These are phyloP conservation scores for Lecanicillium sp. DNA, from an alignment of 2,329 filamentous ascomycete genomes.

Conservation along the genomic window DNA sequence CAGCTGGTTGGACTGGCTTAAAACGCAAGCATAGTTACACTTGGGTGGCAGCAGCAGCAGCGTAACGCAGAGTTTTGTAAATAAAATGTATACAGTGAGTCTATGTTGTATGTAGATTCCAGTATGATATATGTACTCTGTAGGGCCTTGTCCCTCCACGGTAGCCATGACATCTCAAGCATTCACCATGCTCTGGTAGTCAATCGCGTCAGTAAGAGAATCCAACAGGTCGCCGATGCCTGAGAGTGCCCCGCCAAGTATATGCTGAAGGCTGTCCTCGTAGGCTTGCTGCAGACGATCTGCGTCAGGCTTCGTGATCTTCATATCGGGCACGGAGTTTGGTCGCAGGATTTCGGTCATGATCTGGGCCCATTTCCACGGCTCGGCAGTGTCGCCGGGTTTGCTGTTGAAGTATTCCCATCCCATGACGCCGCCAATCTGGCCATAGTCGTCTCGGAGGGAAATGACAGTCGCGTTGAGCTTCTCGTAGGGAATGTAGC, in stretches of 20 bases:
- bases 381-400: constrained; percentile 48
- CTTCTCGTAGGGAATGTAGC: constrained; percentile 36
- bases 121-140: no score
- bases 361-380: constrained; percentile 68
- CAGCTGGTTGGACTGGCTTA: constrained; percentile 38
- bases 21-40: constrained; percentile 10
- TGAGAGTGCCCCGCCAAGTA: not conserved
- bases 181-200: constrained; percentile 9
- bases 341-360: constrained; percentile 40
- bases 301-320: constrained; percentile 9
- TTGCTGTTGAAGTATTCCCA: constrained; percentile 86
- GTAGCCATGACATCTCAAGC: no score
- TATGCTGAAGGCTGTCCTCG: constrained; percentile 5
- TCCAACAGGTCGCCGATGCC: not conserved
- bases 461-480: constrained; percentile 30
- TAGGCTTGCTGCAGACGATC: constrained; percentile 8
- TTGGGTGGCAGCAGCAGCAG: no score
- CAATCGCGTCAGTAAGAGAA: not conserved
- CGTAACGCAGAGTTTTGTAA: no score
- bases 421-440: constrained; percentile 78
- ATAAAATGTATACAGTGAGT: no score
- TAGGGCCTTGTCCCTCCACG: no score
- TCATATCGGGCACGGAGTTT: constrained; percentile 8
- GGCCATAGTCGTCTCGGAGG: constrained; percentile 43
- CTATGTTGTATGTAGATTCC: no score